Percentiles rank a stretch among this genome's conserved stretches.
phyloP scores from a whole-genome alignment of 2,329 filamentous ascomycete genomes.

The Lasiodiplodia hormozganensis region DNA sequence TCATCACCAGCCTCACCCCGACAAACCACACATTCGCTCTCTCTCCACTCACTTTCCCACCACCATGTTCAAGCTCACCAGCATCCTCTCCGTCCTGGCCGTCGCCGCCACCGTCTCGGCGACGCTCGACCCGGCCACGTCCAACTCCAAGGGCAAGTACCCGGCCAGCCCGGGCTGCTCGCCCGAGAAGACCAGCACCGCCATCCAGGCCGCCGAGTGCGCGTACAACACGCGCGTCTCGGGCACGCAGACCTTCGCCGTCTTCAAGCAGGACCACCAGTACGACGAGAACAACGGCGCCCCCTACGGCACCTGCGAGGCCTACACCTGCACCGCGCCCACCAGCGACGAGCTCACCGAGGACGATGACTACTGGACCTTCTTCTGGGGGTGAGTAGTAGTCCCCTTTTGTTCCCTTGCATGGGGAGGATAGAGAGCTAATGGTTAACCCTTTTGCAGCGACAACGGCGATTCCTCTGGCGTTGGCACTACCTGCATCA shows the following conservation, averaged over 20 bases:
- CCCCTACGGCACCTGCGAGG: constrained; percentile 51
- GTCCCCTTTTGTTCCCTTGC: constrained; percentile 54
- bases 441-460: constrained; percentile 12
- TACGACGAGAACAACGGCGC: constrained; percentile 53
- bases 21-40: not conserved
- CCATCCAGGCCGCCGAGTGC: constrained; percentile 54
- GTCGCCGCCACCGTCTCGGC: constrained; percentile 33
- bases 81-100: constrained; percentile 31
- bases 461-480: constrained; percentile 34
- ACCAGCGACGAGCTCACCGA: constrained; percentile 3
- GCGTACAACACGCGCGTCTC: constrained; percentile 49
- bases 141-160: constrained; percentile 47
- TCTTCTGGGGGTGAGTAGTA: constrained; percentile 23
- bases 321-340: constrained; percentile 18
- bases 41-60: not conserved
- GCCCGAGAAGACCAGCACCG: constrained; percentile 42
- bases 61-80: constrained; percentile 18
- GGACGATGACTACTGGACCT: constrained; percentile 6
- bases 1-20: not conserved
- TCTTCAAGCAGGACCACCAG: constrained; percentile 53
- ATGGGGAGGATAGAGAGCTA: not conserved
- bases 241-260: constrained; percentile 47
- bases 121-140: constrained; percentile 46
- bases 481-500: constrained; percentile 39
- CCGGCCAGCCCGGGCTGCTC: constrained; percentile 35